Percentiles rank a stretch among this genome's conserved stretches.
Evolutionary conservation across 345 rosid species (phyloP).

Genomic region (Theobroma cacao): DNA sequence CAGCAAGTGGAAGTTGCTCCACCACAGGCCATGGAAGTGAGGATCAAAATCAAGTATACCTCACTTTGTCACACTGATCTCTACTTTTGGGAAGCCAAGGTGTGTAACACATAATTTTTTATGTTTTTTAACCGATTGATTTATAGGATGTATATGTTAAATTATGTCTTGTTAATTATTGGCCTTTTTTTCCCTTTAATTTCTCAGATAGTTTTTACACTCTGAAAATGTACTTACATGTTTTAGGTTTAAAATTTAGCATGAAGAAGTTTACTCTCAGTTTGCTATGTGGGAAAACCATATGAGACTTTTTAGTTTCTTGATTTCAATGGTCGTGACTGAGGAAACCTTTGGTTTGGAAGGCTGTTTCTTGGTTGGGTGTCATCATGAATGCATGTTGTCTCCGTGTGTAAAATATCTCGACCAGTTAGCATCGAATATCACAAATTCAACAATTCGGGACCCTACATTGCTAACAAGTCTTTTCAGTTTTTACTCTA

Average conservation of each 20-base stretch:
- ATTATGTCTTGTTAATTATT: not conserved
- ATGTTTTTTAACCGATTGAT: not conserved
- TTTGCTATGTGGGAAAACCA: not conserved
- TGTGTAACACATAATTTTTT: not conserved
- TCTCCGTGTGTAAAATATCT: not conserved
- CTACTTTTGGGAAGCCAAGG: slow-evolving; percentile 37
- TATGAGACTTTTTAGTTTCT: not conserved
- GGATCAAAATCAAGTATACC: slow-evolving; percentile 32
- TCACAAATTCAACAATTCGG: no score
- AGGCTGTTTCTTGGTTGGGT: not conserved
- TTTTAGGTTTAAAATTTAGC: not conserved
- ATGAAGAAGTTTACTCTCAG: not conserved
- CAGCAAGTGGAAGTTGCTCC: slow-evolving; percentile 40
- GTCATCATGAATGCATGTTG: not conserved
- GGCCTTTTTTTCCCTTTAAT: not conserved
- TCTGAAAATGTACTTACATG: not conserved
- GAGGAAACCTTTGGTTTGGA: not conserved
- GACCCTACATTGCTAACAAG: no score
- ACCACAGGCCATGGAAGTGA: slow-evolving; percentile 35
- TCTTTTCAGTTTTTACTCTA: no score
- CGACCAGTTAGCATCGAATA: no score
- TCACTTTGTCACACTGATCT: slow-evolving; percentile 36
- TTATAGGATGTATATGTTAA: not conserved
- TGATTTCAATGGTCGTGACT: not conserved
- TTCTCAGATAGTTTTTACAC: not conserved